Percentiles rank a stretch among this genome's conserved stretches.
These are phyloP conservation scores for Magnusiomyces sp. DNA, from an alignment of 1,139 yeast species.

Conservation along the genomic window DNA sequence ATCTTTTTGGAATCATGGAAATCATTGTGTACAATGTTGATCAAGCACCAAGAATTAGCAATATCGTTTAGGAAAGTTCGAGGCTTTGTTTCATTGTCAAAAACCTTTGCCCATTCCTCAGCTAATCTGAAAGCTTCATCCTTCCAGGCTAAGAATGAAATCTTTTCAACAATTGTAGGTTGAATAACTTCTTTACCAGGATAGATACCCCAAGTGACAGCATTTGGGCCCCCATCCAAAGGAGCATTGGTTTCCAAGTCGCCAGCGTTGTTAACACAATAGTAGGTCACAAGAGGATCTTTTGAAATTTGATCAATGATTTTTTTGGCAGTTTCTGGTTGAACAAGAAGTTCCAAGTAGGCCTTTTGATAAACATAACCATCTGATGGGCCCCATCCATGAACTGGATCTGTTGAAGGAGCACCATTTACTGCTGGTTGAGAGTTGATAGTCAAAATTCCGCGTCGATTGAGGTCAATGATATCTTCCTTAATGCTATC, in stretches of 20 bases:
- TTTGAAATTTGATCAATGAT: slow-evolving; percentile 40
- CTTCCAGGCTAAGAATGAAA: slow-evolving; percentile 90
- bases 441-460: slow-evolving; percentile 78
- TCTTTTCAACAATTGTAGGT: slow-evolving; percentile 87
- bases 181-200: slow-evolving; percentile 88
- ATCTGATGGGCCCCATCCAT: slow-evolving; percentile 94
- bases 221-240: slow-evolving; percentile 69
- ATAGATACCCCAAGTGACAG: slow-evolving; percentile 97
- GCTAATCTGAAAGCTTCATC: slow-evolving; percentile 86
- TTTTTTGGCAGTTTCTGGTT: slow-evolving; percentile 42
- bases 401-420: slow-evolving; percentile 57
- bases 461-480: slow-evolving; percentile 52
- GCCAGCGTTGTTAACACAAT: slow-evolving; percentile 61
- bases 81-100: slow-evolving; percentile 31
- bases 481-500: slow-evolving; percentile 52
- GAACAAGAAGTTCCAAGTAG: slow-evolving; percentile 75
- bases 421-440: slow-evolving; percentile 90
- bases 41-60: slow-evolving; percentile 57
- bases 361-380: slow-evolving; percentile 94
- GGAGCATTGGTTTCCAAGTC: slow-evolving; percentile 56
- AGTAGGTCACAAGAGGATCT: slow-evolving; percentile 56
- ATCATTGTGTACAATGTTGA: slow-evolving; percentile 88
- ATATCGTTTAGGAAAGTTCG: slow-evolving; percentile 41
- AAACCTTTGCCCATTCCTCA: slow-evolving; percentile 62
- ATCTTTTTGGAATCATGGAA: slow-evolving; percentile 36